Evolutionary conservation across 75 land plant genomes (phyloP).

Genomic region (Ceratopteris richardii): DNA sequence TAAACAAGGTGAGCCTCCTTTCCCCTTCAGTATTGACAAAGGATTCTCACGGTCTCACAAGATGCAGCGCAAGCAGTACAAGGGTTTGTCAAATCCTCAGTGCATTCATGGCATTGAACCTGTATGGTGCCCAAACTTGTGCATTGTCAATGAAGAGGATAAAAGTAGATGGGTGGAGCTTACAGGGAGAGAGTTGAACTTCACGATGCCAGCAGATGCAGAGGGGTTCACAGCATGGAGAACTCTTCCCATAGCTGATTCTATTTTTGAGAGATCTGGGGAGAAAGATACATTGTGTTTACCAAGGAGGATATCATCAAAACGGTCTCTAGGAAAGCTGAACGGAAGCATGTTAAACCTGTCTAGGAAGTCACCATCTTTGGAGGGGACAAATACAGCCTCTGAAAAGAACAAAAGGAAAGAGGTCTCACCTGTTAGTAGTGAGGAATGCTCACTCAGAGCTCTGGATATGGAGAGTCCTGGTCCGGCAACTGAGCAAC

Average conservation of each 20-base stretch:
- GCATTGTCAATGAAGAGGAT: conserved; percentile 46
- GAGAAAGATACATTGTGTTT: conserved; percentile 3
- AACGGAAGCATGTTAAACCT: conserved; percentile 68
- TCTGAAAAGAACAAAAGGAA: conserved; percentile 42
- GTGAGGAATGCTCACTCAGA: conserved; percentile 46
- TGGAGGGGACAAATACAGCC: conserved; percentile 12
- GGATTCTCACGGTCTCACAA: conserved; percentile 83
- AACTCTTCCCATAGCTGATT: conserved; percentile 61
- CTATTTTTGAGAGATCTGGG: conserved; percentile 65
- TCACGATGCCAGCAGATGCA: conserved; percentile 63
- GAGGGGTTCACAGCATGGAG: conserved; percentile 79
- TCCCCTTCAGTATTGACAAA: conserved; percentile 77
- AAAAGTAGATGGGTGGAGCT: conserved; percentile 73
- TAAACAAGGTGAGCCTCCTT: conserved; percentile 75
- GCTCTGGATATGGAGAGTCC: conserved; percentile 35
- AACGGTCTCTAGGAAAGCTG: conserved; percentile 18
- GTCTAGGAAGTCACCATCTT: conserved; percentile 45
- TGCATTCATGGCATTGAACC: conserved; percentile 89
- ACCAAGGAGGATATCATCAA: conserved; percentile 27
- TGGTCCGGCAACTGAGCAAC: conserved; percentile 30
- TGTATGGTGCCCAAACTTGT: conserved; percentile 53
- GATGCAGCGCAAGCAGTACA: conserved; percentile 91
- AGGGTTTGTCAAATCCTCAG: conserved; percentile 86
- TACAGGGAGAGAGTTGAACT: conserved; percentile 76
- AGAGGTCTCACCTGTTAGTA: conserved; percentile 47